Conservation (phyloP, 2,329 filamentous ascomycete genomes). For the Arthrobotrys megalospora region DNA sequence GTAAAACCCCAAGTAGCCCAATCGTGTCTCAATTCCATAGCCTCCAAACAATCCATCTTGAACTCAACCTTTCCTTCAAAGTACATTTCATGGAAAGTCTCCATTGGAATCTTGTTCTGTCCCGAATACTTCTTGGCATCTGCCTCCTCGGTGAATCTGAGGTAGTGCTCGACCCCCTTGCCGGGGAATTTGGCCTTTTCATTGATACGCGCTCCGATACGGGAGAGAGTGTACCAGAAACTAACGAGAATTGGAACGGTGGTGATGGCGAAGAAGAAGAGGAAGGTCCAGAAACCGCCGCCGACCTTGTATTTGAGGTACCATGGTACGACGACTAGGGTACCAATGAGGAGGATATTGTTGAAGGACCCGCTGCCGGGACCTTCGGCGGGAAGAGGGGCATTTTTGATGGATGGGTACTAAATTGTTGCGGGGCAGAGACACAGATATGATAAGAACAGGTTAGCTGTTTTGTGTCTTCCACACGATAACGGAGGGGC, state of each 20-base stretch:
- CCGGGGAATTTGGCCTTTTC: slow-evolving; percentile 91
- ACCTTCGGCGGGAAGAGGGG: slow-evolving; percentile 90
- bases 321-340: slow-evolving; percentile 80
- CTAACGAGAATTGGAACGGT: slow-evolving; percentile 82
- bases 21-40: slow-evolving; percentile 94
- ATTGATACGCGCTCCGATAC: slow-evolving; percentile 88
- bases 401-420: slow-evolving; percentile 94
- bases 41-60: slow-evolving; percentile 91
- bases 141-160: slow-evolving; percentile 79
- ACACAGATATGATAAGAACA: slow-evolving; percentile 28
- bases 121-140: slow-evolving; percentile 79
- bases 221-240: slow-evolving; percentile 86
- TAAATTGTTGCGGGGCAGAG: slow-evolving; percentile 4
- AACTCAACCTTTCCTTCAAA: slow-evolving; percentile 95
- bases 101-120: slow-evolving; percentile 85
- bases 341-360: slow-evolving; percentile 80
- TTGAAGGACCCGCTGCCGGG: slow-evolving; percentile 88
- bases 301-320: slow-evolving; percentile 87
- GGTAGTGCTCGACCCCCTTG: slow-evolving; percentile 90
- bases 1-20: slow-evolving; percentile 98
- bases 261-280: slow-evolving; percentile 87
- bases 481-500: slow-evolving; percentile 24
- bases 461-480: slow-evolving; percentile 11
- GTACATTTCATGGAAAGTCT: slow-evolving; percentile 98
- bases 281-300: slow-evolving; percentile 86